Evolutionary conservation across 495 filamentous ascomycete species (phyloP), one percentile per base, ranked within the genome.

Genomic region (Pyrenopolyporus hunteri): DNA sequence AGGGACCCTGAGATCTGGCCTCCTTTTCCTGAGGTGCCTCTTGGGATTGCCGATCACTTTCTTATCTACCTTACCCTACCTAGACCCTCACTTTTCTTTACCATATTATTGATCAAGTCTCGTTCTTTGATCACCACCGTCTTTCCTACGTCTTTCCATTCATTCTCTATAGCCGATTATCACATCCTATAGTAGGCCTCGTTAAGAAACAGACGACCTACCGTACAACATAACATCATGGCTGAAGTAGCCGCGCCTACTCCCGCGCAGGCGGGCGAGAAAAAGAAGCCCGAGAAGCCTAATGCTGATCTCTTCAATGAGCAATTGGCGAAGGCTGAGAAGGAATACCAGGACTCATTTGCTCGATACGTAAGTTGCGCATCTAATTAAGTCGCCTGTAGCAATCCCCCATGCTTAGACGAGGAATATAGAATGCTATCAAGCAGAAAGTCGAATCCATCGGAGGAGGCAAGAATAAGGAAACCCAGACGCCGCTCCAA

Each of bases 361-460:
- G 86, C 89, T 43, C 86, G 85, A 72, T 78, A 92, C 71, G 94
- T 98, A 81, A 65, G 91, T 84, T 37, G 55, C 48, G 37, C 40
- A 36, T 31, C 19, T 8, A 22, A 19, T 26, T 22, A 16, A 25
- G 2, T 11, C 14, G 10, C 20, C n/a, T 1, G 9, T 10, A 35
- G n/a, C 22, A 16, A 4, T 28, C 4, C 17, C 10, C 9, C 9
- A 14, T 17, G 50, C 56, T 64, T 71, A 63, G 66, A 53, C 33
- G 33, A 49, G 36, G 42, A 47, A 29, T 49, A 26, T 70, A 98
- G 93, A 92, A 89, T 71, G 83, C 85, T 59, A 78, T 93, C 73
- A 92, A 90, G 76, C 83, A 86, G 66, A 96, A 96, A 76, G 80
- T 97, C 64, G 91, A 96, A 40, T 74, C 82, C 40, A 89, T 88